A percentile compares a stretch with the other conserved stretches of the same genome.
phyloP scores from a whole-genome alignment of 352 stramenopile genomes.

The Pilasporangium apinafurcum region DNA sequence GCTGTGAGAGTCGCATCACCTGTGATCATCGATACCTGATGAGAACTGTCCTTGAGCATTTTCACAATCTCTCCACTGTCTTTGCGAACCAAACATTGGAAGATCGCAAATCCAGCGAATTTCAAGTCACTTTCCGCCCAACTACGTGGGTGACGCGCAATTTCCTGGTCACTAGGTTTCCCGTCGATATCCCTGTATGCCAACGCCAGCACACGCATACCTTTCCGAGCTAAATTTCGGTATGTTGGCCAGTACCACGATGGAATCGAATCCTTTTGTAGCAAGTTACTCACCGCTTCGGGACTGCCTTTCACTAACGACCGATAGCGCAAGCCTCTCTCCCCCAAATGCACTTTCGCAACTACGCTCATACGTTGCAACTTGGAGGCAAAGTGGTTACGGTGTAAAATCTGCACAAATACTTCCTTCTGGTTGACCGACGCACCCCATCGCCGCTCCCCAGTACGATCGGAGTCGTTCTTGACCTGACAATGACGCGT shows the following conservation, averaged over 20 bases:
- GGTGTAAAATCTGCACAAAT: slow-evolving; percentile 88
- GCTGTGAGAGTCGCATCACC: slow-evolving; percentile 97
- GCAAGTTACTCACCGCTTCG: slow-evolving; percentile 87
- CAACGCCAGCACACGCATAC: slow-evolving; percentile 94
- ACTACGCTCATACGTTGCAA: slow-evolving; percentile 97
- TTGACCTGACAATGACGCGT: slow-evolving; percentile 74
- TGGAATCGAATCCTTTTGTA: slow-evolving; percentile 81
- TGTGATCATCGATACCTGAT: slow-evolving; percentile 98
- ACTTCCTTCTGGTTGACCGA: slow-evolving; percentile 73
- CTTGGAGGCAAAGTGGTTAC: slow-evolving; percentile 95
- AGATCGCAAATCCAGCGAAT: slow-evolving; percentile 94
- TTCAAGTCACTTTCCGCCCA: slow-evolving; percentile 92
- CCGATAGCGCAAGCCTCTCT: slow-evolving; percentile 63
- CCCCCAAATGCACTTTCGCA: slow-evolving; percentile 76
- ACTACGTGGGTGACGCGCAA: slow-evolving; percentile 75
- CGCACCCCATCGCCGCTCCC: slow-evolving; percentile 66
- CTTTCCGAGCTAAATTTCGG: slow-evolving; percentile 71
- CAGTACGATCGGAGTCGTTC: slow-evolving; percentile 57
- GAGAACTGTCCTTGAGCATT: slow-evolving; percentile 88
- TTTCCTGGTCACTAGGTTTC: slow-evolving; percentile 56
- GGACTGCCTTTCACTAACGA: slow-evolving; percentile 97
- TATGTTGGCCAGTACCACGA: slow-evolving; percentile 89
- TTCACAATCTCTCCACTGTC: slow-evolving; percentile 93
- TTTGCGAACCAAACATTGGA: slow-evolving; percentile 93
- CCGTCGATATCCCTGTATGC: slow-evolving; percentile 91